A percentile compares a stretch with the other conserved stretches of the same genome.
Conservation (phyloP, 805 yeast species). For the Kuraishia capsulata region DNA sequence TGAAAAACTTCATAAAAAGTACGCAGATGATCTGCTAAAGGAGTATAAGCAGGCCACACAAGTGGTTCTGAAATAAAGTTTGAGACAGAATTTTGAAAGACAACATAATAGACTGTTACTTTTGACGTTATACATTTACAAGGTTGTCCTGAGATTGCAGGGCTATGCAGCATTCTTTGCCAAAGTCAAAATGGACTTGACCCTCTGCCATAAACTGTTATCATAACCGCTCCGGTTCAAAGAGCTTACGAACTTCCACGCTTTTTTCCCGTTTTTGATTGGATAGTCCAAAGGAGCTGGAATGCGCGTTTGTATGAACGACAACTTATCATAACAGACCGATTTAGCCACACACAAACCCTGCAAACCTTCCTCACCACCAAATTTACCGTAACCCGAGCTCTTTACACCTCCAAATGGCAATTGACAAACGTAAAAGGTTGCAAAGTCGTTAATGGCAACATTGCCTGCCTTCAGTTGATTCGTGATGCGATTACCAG, state of each 20-base stretch:
- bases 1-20: constrained; percentile 64
- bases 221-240: constrained; percentile 83
- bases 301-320: constrained; percentile 71
- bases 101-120: neutral
- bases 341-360: constrained; percentile 86
- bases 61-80: constrained; percentile 11
- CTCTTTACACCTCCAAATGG: constrained; percentile 95
- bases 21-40: constrained; percentile 45
- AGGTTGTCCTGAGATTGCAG: neutral
- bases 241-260: constrained; percentile 82
- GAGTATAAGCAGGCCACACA: constrained; percentile 48
- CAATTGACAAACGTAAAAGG: constrained; percentile 88
- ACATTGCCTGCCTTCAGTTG: constrained; percentile 77
- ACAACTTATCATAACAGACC: constrained; percentile 74
- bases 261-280: constrained; percentile 64
- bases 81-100: neutral
- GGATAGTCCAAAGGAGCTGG: constrained; percentile 94
- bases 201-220: constrained; percentile 58
- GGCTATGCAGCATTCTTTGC: constrained; percentile 31
- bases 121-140: neutral
- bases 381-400: constrained; percentile 95
- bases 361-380: constrained; percentile 93
- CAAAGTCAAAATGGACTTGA: constrained; percentile 43
- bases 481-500: constrained; percentile 56
- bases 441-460: constrained; percentile 96